Percentiles rank a stretch among this genome's conserved stretches.
phyloP scores from a whole-genome alignment of 257 asterid genomes.

The Osmanthus fragrans region DNA sequence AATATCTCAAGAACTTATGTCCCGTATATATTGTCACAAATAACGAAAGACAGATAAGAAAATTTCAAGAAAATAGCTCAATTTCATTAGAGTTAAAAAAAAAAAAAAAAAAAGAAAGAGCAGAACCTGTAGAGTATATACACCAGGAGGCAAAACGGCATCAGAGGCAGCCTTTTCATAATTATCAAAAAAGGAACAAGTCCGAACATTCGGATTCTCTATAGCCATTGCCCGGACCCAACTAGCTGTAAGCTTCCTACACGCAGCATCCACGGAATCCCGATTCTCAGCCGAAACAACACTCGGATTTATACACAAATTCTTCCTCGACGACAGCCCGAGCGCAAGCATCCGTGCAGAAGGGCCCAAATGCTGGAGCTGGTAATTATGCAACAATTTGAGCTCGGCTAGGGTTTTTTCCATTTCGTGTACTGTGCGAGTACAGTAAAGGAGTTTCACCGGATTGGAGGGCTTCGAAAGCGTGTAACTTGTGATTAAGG shows the following conservation, averaged over 20 bases:
- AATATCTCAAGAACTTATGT: background rate
- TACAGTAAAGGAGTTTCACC: slow-evolving; percentile 79
- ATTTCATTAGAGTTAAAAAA: background rate
- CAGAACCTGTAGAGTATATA: slow-evolving; percentile 86
- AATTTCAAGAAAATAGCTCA: background rate
- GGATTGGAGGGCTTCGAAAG: slow-evolving; percentile 74
- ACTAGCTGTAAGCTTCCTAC: slow-evolving; percentile 91
- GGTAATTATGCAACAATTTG: slow-evolving; percentile 71
- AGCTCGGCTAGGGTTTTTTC: slow-evolving; percentile 95
- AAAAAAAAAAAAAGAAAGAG: background rate
- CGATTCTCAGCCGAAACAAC: slow-evolving; percentile 91
- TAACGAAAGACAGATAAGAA: background rate
- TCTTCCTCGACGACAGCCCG: slow-evolving; percentile 94
- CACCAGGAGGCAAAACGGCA: slow-evolving; percentile 90
- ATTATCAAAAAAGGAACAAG: slow-evolving; percentile 77
- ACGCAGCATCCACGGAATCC: slow-evolving; percentile 93
- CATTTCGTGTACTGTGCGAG: slow-evolving; percentile 99
- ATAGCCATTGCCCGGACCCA: slow-evolving; percentile 85
- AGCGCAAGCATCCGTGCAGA: slow-evolving; percentile 73
- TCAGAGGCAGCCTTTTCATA: slow-evolving; percentile 75
- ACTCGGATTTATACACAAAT: slow-evolving; percentile 77
- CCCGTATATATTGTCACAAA: background rate
- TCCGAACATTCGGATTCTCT: slow-evolving; percentile 68
- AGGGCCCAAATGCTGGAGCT: slow-evolving; percentile 64
- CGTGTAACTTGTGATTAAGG: slow-evolving; percentile 81